These are phyloP conservation scores for Nectriaceae sp. DNA, from an alignment of 2,329 filamentous ascomycete genomes.

Conservation along the genomic window DNA sequence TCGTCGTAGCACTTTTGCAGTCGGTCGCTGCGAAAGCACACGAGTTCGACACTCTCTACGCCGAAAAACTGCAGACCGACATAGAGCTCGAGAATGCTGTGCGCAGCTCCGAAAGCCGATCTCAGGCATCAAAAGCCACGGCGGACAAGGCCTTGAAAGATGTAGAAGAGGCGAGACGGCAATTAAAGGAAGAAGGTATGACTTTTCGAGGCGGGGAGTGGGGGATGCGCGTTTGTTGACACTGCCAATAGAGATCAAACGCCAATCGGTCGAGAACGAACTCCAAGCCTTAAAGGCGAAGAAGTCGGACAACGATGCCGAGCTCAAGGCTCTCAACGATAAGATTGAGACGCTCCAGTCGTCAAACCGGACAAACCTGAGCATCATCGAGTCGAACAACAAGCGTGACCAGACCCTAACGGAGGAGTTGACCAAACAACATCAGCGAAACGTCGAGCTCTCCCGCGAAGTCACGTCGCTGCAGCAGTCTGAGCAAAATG, in stretches of 20 bases:
- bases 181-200: conserved; percentile 80
- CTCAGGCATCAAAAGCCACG: conserved; percentile 77
- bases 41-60: conserved; percentile 78
- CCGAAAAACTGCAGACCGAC: conserved; percentile 85
- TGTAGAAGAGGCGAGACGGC: conserved; percentile 76
- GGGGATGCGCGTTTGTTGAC: conserved; percentile 12
- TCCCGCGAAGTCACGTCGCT: conserved; percentile 79
- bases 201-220: conserved; percentile 7
- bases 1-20: conserved; percentile 73
- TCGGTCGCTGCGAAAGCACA: conserved; percentile 78
- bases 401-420: conserved; percentile 82
- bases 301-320: conserved; percentile 71
- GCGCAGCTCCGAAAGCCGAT: conserved; percentile 78
- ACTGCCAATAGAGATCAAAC: conserved; percentile 65
- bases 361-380: conserved; percentile 87
- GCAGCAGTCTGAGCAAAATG: conserved; percentile 81
- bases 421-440: conserved; percentile 83
- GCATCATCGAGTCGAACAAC: conserved; percentile 87
- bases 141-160: conserved; percentile 84
- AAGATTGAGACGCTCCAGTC: conserved; percentile 86
- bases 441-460: conserved; percentile 83
- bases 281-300: conserved; percentile 77
- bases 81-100: conserved; percentile 93
- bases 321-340: conserved; percentile 74
- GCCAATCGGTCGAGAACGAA: conserved; percentile 78